Evolutionary conservation across 2,329 filamentous ascomycete species (phyloP).

Genomic region (Herpotrichia juniperi): DNA sequence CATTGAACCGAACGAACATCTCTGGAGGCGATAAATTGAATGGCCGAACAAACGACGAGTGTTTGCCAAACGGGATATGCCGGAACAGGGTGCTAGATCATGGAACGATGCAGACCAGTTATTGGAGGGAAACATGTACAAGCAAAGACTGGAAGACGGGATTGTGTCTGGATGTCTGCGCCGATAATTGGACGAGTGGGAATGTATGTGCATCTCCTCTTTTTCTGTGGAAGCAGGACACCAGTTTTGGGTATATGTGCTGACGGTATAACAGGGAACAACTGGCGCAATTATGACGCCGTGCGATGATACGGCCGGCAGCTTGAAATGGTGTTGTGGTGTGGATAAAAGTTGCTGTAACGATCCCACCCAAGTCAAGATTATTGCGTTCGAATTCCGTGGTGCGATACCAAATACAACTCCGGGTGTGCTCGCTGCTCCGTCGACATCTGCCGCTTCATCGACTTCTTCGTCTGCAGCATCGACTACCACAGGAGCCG

Average conservation of each 20-base stretch:
- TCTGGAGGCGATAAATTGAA: constrained; percentile 7
- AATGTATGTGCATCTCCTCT: constrained; percentile 10
- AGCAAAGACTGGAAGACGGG: constrained; percentile 10
- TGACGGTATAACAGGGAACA: constrained; percentile 2
- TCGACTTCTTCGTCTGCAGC: background rate
- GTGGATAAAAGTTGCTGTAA: constrained; percentile 7
- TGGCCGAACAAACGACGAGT: constrained; percentile 11
- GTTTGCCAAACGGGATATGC: constrained; percentile 12
- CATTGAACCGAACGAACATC: constrained; percentile 13
- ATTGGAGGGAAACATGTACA: constrained; percentile 13
- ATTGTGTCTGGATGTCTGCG: constrained; percentile 13
- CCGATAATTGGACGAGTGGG: constrained; percentile 9
- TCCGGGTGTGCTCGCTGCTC: background rate
- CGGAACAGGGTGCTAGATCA: constrained; percentile 8
- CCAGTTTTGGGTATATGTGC: background rate
- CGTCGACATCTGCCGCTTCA: background rate
- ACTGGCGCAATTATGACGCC: constrained; percentile 14
- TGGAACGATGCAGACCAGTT: constrained; percentile 9
- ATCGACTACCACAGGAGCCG: background rate
- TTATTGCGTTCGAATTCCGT: constrained; percentile 10
- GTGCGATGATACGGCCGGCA: constrained; percentile 7
- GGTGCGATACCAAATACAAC: constrained; percentile 9
- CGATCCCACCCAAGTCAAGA: constrained; percentile 9
- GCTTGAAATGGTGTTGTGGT: constrained; percentile 16
- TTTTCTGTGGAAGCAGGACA: no score